Conservation (phyloP, 1,139 yeast genomes). For the Fermentozyma sake region DNA sequence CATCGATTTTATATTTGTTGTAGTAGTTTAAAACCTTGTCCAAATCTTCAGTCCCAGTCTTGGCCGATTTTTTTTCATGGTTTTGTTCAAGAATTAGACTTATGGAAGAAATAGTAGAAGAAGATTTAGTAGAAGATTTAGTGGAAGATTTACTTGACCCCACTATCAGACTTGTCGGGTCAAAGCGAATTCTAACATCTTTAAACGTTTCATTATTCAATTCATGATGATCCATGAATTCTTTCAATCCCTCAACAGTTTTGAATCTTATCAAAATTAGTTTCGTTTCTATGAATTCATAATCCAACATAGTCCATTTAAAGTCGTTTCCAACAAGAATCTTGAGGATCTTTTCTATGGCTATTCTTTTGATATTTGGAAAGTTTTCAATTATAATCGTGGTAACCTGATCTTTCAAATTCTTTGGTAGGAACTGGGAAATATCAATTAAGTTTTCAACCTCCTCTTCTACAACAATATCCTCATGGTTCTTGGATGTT, state of each 20-base stretch:
- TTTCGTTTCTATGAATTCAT: conserved; percentile 23
- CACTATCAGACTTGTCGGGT: no score
- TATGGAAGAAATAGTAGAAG: conserved; percentile 4
- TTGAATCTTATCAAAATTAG: conserved; percentile 26
- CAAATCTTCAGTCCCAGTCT: conserved; percentile 30
- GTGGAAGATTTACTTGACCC: conserved; percentile 2
- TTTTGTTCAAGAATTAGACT: conserved; percentile 17
- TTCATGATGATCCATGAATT: conserved; percentile 14
- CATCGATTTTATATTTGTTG: conserved; percentile 51
- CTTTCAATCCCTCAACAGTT: conserved; percentile 10
- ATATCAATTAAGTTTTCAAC: conserved; percentile 17
- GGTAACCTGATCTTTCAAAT: conserved; percentile 34
- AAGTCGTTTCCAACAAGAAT: conserved; percentile 8
- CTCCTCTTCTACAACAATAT: conserved; percentile 9
- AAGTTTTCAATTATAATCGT: conserved; percentile 32
- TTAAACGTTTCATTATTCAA: no score
- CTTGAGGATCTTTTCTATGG: conserved; percentile 21
- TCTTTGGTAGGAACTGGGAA: conserved; percentile 24
- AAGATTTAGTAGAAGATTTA: background rate
- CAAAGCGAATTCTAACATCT: no score
- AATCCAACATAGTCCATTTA: conserved; percentile 25
- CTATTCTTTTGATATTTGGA: conserved; percentile 24
- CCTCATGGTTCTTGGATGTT: conserved; percentile 8
- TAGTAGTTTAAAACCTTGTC: conserved; percentile 34
- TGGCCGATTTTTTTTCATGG: conserved; percentile 15